Evolutionary conservation across 192 early-diverging fungal species (phyloP), one percentile per base, ranked within the genome.

Genomic region (Nowakowskiella sp.): DNA sequence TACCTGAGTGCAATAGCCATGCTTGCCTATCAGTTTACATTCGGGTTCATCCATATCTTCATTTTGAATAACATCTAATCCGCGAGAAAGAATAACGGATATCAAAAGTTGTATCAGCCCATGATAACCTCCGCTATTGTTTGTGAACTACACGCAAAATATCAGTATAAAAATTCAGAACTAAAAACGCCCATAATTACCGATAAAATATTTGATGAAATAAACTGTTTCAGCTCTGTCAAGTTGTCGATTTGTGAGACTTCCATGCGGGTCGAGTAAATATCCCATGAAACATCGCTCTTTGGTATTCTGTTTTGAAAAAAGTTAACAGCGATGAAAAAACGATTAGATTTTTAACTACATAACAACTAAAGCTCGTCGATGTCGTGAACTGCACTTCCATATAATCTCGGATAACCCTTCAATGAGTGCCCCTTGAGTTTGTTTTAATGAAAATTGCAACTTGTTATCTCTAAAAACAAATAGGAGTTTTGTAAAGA

Each of bases 1-100:
- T 31, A 69, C 67, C 66, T 75, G 73, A 3, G 76, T 78, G 52
- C 76, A 78, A 53, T 78, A 78, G 1, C 66, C 67, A 44, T 78
- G 76, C n/a, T 51, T 43, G 4, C 69, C 76, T 31, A 78, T 73
- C 33, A 78, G 39, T 3, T 58, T 47, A 24, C 43, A 51, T 8
- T 45, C 52, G 21, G 64, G 49, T 9, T 71, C 64, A 53, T 78
- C 76, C 62, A 78, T 74, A 44, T 78, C 76, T 25, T 65, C 43
- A 29, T 70, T 43, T n/a, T 47, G 46, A 43, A 74, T 60, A 34
- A 51, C 60, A 13, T 53, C 54, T 2, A 57, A 21, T 1, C 66
- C 66, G 26, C 71, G 55, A 10, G 64, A 71, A 2, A 78, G 56
- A 49, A 78, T 57, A 13, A 61, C 62, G 5, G 76, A 77, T 24